These are phyloP conservation scores for Hygrocybe coccinea DNA, from an alignment of 768 basidiomycete species.

Conservation along the genomic window DNA sequence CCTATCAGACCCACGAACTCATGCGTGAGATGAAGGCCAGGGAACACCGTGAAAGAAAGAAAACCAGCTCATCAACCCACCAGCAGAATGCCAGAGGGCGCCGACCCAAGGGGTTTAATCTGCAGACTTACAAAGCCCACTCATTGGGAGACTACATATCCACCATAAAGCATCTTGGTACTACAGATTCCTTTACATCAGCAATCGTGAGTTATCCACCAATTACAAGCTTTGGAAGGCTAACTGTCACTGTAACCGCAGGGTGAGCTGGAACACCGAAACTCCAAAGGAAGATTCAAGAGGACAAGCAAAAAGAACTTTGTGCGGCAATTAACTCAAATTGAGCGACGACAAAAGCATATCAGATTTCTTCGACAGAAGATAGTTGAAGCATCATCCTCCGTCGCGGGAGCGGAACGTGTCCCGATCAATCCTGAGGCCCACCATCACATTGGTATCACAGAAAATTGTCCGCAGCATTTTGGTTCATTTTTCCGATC, in stretches of 20 bases:
- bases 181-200: constrained; percentile 33
- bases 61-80: neutral
- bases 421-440: neutral
- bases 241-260: constrained; percentile 5
- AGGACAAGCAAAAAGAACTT: constrained; percentile 21
- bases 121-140: constrained; percentile 34
- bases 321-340: constrained; percentile 18
- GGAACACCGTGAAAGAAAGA: constrained; percentile 1
- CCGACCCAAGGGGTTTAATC: constrained; percentile 21
- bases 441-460: neutral
- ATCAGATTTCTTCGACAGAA: neutral
- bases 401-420: too few species aligned
- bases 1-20: constrained; percentile 25
- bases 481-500: neutral
- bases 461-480: neutral
- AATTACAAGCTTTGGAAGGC: constrained; percentile 6
- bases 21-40: constrained; percentile 24
- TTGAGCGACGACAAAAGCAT: constrained; percentile 11
- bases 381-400: neutral
- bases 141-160: constrained; percentile 30
- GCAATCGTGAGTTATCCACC: constrained; percentile 23
- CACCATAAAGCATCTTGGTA: constrained; percentile 27
- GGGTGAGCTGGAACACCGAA: constrained; percentile 33
- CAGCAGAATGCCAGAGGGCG: neutral
- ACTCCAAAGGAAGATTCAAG: constrained; percentile 25